Base-by-base conservation (phyloP, 1,284 basidiomycete genomes). In the Apiotrichum akiyoshidainum region DNA sequence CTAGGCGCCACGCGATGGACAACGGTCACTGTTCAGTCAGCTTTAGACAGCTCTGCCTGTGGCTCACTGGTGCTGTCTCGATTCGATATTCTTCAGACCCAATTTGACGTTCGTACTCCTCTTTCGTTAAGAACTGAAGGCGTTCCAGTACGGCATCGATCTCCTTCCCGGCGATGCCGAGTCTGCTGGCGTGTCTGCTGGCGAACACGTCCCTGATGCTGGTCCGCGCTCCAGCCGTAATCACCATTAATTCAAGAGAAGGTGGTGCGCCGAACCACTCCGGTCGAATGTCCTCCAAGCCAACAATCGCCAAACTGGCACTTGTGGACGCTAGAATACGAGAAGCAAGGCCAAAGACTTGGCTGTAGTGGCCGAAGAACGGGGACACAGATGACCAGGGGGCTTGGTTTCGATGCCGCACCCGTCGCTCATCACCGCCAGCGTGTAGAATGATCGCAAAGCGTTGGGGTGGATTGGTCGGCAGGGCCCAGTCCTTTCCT, bases 231-330 rank as follows among this genome's bases (percentile, higher is more conserved):
- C n/a, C 42, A n/a, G 10, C 19, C 8, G 8, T 11, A 13, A 44
- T 10, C 19, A 11, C 16, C 19, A 26, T 35, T 9, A 26, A 17
- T 2, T 9, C 6, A 10, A 40, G 35, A 17, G 26, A 3, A 12
- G n/a, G 21, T 3, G 48, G 48, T 16, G 48, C 48, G 19, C 48
- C 48, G n/a, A 50, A 50, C 48, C 48, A 50, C 6, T 34, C 5
- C 1, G 48, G 48, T 11, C 22, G 9, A 19, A 50, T 50, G 17
- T 26, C 35, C 35, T 50, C 48, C 19, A 50, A 26, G 11, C 48
- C 48, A 8, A 50, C 48, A 19, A 50, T 50, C 5, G 19, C 26
- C 2, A 10, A 50, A 21, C 21, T 26, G 21, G 26, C 26, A 10
- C 35, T 16, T 10, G 13, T 19, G 13, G 16, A 12, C 48, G 22